Conservation (phyloP, 148 eudicot genomes). For the Pharnaceum exiguum region DNA sequence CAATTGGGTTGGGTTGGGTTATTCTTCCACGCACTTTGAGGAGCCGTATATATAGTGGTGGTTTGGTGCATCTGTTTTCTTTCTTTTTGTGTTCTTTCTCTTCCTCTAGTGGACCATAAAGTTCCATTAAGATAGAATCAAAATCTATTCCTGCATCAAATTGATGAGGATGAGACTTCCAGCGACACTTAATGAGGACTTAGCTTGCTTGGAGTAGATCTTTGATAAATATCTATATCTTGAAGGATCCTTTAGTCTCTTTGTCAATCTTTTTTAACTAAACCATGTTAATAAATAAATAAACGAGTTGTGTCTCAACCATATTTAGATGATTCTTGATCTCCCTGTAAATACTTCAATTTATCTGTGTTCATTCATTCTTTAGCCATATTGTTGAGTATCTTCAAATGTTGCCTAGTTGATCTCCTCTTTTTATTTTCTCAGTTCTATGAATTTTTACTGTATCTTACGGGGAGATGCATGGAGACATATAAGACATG, state of each 20-base stretch:
- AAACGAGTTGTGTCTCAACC: too few relatives aligned
- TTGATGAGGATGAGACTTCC: conserved; percentile 5
- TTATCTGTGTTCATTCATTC: too few relatives aligned
- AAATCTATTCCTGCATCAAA: conserved; percentile 18
- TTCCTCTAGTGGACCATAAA: conserved; percentile 13
- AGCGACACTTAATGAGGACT: not conserved
- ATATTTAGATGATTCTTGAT: too few relatives aligned
- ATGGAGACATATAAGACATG: conserved; percentile 15
- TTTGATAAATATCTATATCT: not conserved
- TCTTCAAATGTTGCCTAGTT: not conserved
- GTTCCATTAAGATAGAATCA: conserved; percentile 20
- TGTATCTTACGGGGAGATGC: not conserved
- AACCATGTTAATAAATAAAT: too few relatives aligned
- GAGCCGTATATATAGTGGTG: conserved; percentile 14
- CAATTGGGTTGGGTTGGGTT: not conserved
- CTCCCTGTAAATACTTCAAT: too few relatives aligned
- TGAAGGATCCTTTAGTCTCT: too few relatives aligned
- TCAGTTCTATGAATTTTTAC: not conserved
- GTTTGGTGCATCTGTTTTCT: conserved; percentile 19
- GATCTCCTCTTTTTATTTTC: not conserved
- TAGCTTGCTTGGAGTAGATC: not conserved
- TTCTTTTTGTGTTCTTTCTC: too few relatives aligned
- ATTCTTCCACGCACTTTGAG: not conserved
- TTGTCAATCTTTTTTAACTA: too few relatives aligned
- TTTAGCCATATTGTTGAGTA: not conserved